These are phyloP conservation scores for Orbilia javanica DNA, from an alignment of 2,329 filamentous ascomycete species.

Conservation along the genomic window DNA sequence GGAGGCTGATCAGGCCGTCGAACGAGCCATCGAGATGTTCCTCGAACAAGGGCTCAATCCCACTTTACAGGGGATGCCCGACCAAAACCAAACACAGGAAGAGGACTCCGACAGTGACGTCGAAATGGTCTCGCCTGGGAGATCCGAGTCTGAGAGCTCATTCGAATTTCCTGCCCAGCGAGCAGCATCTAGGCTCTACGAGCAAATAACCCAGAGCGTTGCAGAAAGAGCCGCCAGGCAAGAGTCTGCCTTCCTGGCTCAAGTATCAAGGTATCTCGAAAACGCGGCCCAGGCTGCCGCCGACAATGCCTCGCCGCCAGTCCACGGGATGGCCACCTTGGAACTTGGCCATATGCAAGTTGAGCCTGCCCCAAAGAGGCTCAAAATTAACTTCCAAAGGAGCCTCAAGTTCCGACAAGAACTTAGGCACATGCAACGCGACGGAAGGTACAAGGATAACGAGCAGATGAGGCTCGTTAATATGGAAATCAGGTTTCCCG, in stretches of 20 bases:
- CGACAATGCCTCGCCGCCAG: neutral
- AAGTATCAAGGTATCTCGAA: neutral
- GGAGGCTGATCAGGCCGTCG: neutral
- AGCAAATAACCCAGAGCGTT: neutral
- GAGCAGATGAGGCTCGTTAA: neutral
- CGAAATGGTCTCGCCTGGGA: neutral
- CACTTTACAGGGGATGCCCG: too few species aligned
- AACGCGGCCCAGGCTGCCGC: too few species aligned
- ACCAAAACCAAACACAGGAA: neutral
- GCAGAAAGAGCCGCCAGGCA: neutral
- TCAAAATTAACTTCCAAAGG: constrained; percentile 23
- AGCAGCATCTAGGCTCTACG: neutral
- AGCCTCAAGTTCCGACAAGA: neutral
- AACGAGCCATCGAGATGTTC: neutral
- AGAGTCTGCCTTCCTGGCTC: neutral
- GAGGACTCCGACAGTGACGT: neutral
- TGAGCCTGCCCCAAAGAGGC: too few species aligned
- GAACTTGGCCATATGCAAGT: too few species aligned
- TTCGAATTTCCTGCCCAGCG: neutral
- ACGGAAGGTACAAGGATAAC: neutral
- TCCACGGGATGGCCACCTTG: neutral
- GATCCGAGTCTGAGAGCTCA: neutral
- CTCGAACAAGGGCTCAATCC: neutral
- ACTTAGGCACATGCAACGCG: neutral
- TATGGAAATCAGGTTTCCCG: constrained; percentile 27